Evolutionary conservation across 2,329 filamentous ascomycete species (phyloP).

Genomic region (Myriangium duriaei): DNA sequence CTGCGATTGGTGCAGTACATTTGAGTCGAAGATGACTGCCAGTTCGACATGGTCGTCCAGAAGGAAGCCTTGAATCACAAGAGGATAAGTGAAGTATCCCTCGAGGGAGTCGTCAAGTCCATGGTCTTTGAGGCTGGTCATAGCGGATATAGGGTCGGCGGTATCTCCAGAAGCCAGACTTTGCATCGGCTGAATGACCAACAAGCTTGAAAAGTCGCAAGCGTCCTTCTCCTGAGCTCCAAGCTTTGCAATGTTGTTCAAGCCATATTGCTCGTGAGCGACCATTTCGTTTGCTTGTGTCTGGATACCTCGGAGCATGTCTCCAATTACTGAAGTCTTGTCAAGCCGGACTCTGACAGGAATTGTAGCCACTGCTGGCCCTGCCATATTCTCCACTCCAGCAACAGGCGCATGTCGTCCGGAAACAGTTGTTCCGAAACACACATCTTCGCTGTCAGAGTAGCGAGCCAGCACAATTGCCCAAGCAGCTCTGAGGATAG

Average conservation of each 20-base stretch:
- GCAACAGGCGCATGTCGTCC: not conserved
- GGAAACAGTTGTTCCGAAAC: conserved; percentile 1
- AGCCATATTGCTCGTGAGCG: conserved; percentile 1
- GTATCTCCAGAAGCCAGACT: conserved; percentile 30
- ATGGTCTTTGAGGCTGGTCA: conserved; percentile 8
- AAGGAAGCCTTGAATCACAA: conserved; percentile 14
- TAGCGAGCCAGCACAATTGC: conserved; percentile 1
- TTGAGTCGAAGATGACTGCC: conserved; percentile 18
- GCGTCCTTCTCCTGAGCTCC: not conserved
- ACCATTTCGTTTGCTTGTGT: not conserved
- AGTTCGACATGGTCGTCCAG: conserved; percentile 36
- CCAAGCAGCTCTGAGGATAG: conserved; percentile 2
- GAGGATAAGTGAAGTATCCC: conserved; percentile 12
- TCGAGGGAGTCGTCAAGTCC: conserved; percentile 12
- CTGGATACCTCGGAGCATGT: not conserved
- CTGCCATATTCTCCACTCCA: not conserved
- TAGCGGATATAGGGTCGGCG: conserved; percentile 39
- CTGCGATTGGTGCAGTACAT: not conserved
- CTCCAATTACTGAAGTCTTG: not conserved
- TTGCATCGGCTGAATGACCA: conserved; percentile 3
- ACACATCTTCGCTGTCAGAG: conserved; percentile 1
- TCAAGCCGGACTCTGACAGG: not conserved
- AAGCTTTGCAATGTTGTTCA: not conserved
- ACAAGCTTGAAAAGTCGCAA: conserved; percentile 2
- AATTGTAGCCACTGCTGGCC: conserved; percentile 1